A percentile compares a stretch with the other conserved stretches of the same genome.
These are phyloP conservation scores for Bromus sterilis DNA, from an alignment of 176 grass and related monocot species.

Conservation along the genomic window DNA sequence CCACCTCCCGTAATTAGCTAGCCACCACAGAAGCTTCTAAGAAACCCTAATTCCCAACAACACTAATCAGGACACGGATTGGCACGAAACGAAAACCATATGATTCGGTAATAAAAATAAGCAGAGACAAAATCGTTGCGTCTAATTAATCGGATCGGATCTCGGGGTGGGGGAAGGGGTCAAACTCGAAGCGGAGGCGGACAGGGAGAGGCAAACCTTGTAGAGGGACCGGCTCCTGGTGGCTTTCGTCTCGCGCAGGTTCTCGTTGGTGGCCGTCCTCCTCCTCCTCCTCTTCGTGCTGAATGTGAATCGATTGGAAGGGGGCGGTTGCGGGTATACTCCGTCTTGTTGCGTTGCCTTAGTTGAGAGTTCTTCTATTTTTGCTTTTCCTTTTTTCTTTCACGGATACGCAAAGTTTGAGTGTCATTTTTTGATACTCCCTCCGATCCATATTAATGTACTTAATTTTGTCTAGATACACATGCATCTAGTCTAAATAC, in stretches of 20 bases:
- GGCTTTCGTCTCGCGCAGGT: background rate
- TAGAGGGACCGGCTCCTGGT: too few species aligned
- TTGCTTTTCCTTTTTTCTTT: too few species aligned
- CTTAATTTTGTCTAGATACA: too few species aligned
- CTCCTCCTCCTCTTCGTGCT: background rate
- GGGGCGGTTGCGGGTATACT: background rate
- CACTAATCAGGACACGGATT: conserved; percentile 3
- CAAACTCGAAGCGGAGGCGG: background rate
- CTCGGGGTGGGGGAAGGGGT: background rate
- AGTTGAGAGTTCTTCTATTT: background rate
- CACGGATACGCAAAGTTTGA: too few species aligned
- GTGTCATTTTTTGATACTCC: too few species aligned
- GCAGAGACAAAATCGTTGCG: background rate
- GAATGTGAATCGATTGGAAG: background rate
- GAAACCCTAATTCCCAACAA: conserved; percentile 16
- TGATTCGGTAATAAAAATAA: background rate
- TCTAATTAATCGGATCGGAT: background rate
- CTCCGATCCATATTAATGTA: too few species aligned
- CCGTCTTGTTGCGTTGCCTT: background rate
- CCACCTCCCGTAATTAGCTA: background rate
- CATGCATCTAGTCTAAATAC: too few species aligned
- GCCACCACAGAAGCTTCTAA: background rate
- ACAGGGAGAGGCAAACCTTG: conserved; percentile 11
- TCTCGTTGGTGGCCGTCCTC: background rate
- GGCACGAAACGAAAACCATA: background rate